A percentile compares a stretch with the other conserved stretches of the same genome.
These are phyloP conservation scores for Coemansia biformis DNA, from an alignment of 192 early-diverging fungal genomes.

Conservation along the genomic window DNA sequence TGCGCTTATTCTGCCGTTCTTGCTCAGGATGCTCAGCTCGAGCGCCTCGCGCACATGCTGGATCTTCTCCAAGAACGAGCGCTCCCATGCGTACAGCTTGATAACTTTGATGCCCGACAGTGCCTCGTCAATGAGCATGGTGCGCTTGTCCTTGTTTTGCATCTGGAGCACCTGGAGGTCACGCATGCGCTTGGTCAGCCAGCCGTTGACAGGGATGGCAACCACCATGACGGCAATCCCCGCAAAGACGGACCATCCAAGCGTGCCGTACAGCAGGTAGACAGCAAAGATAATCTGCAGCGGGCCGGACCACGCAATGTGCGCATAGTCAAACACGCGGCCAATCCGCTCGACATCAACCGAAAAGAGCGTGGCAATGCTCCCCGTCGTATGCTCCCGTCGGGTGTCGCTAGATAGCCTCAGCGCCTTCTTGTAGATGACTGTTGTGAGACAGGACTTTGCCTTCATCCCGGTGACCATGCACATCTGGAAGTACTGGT, in stretches of 20 bases:
- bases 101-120: slow-evolving; percentile 91
- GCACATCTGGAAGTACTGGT: too few relatives aligned
- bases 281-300: slow-evolving; percentile 74
- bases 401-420: slow-evolving; percentile 71
- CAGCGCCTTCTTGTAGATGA: slow-evolving; percentile 84
- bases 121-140: slow-evolving; percentile 76
- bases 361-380: slow-evolving; percentile 64
- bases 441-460: slow-evolving; percentile 65
- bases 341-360: slow-evolving; percentile 62
- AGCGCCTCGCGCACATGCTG: slow-evolving; percentile 61
- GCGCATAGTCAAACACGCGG: slow-evolving; percentile 63
- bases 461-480: slow-evolving; percentile 68
- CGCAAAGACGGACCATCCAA: slow-evolving; percentile 77
- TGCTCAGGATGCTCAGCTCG: slow-evolving; percentile 72
- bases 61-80: slow-evolving; percentile 64
- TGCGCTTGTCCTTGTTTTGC: slow-evolving; percentile 74
- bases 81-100: slow-evolving; percentile 95
- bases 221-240: slow-evolving; percentile 79
- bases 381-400: slow-evolving; percentile 73
- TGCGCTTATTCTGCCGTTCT: slow-evolving; percentile 65
- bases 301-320: slow-evolving; percentile 70
- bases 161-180: slow-evolving; percentile 74
- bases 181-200: slow-evolving; percentile 60
- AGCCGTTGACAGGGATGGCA: slow-evolving; percentile 72
- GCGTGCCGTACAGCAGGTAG: slow-evolving; percentile 70